A percentile compares a stretch with the other conserved stretches of the same genome.
These are phyloP conservation scores for Mikania micrantha DNA, from an alignment of 129 eudicot genomes.

Conservation along the genomic window DNA sequence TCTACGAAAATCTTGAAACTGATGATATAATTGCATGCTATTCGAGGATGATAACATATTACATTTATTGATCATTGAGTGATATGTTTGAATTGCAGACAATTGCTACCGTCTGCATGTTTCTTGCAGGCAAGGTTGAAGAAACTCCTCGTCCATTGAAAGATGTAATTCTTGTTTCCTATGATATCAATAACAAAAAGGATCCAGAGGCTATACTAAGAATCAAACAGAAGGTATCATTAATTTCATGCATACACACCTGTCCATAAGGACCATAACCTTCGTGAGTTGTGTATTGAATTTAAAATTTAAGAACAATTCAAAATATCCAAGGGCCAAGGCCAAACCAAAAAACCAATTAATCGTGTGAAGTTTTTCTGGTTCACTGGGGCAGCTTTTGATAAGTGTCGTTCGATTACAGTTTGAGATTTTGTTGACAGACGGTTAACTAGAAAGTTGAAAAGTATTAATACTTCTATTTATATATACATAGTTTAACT, in stretches of 20 bases:
- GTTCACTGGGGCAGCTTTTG: background rate
- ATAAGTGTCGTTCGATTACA: background rate
- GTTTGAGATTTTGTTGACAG: background rate
- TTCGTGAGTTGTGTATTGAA: background rate
- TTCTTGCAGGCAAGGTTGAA: slow-evolving; percentile 98
- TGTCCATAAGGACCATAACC: background rate
- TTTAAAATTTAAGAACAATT: background rate
- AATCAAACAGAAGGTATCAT: slow-evolving; percentile 88
- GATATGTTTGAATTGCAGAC: slow-evolving; percentile 50
- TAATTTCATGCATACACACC: background rate
- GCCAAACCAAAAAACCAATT: background rate
- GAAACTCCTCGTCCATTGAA: slow-evolving; percentile 96
- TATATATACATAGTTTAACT: too few species aligned
- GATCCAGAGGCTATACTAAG: slow-evolving; percentile 84
- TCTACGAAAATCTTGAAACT: background rate
- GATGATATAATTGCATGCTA: background rate
- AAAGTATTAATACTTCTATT: background rate
- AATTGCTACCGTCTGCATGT: slow-evolving; percentile 94
- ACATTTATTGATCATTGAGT: background rate
- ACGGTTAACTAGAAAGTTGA: background rate
- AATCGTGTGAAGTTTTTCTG: background rate
- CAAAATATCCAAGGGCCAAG: background rate
- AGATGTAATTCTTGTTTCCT: slow-evolving; percentile 91
- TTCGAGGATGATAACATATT: background rate
- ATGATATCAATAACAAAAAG: slow-evolving; percentile 84